phyloP scores from a whole-genome alignment of 2,329 filamentous ascomycete species.

The Fusarium sp. region DNA sequence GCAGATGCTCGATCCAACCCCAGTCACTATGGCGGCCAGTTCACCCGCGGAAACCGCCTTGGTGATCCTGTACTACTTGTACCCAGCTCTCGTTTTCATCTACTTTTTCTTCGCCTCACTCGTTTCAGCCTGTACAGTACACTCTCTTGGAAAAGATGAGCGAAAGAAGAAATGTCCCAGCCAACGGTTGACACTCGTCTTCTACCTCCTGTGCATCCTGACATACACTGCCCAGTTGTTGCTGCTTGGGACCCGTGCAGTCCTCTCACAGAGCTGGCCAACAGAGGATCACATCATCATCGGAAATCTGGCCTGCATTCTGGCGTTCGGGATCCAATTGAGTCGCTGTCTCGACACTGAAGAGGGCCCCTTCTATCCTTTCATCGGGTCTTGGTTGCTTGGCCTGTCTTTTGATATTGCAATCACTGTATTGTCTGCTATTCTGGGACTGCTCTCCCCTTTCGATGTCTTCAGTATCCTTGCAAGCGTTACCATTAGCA shows the following conservation, averaged over 20 bases:
- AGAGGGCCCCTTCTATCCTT: slow-evolving; percentile 68
- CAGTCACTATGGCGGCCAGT: slow-evolving; percentile 22
- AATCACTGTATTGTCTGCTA: slow-evolving; percentile 48
- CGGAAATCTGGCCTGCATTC: slow-evolving; percentile 67
- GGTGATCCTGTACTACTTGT: slow-evolving; percentile 38
- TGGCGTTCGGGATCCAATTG: slow-evolving; percentile 71
- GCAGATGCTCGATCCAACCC: slow-evolving; percentile 2
- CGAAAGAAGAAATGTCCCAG: slow-evolving; percentile 26
- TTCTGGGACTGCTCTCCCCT: background rate
- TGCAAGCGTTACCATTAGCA: slow-evolving; percentile 34
- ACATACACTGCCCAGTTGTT: slow-evolving; percentile 60
- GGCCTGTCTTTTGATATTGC: slow-evolving; percentile 64
- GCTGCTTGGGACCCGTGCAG: slow-evolving; percentile 50
- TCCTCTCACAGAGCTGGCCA: slow-evolving; percentile 50
- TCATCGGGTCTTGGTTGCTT: slow-evolving; percentile 69
- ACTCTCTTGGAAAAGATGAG: slow-evolving; percentile 50
- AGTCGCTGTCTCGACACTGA: slow-evolving; percentile 61
- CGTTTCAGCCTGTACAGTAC: slow-evolving; percentile 64
- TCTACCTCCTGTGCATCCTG: slow-evolving; percentile 54
- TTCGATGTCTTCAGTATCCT: slow-evolving; percentile 32
- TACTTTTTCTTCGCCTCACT: slow-evolving; percentile 68
- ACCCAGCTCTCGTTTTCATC: slow-evolving; percentile 53
- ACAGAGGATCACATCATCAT: slow-evolving; percentile 61
- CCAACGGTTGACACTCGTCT: slow-evolving; percentile 48
- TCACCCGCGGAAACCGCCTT: slow-evolving; percentile 30